Evolutionary conservation across 179 eudicot species (phyloP), one percentile per base, ranked within the genome.

Genomic region (Actinidia arguta): DNA sequence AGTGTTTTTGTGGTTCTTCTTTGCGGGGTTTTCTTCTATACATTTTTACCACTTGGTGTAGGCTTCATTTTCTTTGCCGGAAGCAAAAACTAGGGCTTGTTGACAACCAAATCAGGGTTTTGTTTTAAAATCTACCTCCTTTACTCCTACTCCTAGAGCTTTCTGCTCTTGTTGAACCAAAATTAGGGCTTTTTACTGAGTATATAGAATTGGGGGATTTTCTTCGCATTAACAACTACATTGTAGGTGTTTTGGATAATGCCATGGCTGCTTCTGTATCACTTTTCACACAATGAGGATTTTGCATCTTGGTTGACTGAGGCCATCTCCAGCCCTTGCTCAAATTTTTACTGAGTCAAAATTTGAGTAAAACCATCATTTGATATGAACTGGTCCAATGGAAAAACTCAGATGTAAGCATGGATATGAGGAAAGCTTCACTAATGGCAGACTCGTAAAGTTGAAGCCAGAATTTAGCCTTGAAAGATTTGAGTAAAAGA

Each of bases 31-130:
- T 64, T 70, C 17, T 64, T 63, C 47, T 46, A 11, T 14, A 61
- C 16, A 17, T 44, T 11, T 76, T 20, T 20, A 61, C 18, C 61
- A 1, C 67, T 20, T 22, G 11, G 20, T 17, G 56, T 3, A 6
- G 8, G 42, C 14, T 77, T 44, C 55, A 62, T 61, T 47, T 64
- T 47, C 73, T 64, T 46, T 16, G 2, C 71, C 4, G 56, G 61
- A 47, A 64, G 31, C 27, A 76, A 47, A 63, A 78, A 27, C 24
- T 64, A 50, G 48, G 59, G 48, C 8, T 78, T 78, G 18, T 47
- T n/a, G 50, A 4, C 5, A 1, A 8, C 27, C 31, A 25, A 78
- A 61, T 61, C 42, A 25, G 56, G 55, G n/a, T n/a, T 58, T 44
- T 61, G 42, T 59, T 18, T 58, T 63, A 36, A 76, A 70, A 73